A percentile compares a stretch with the other conserved stretches of the same genome.
Conservation (phyloP, 2,329 filamentous ascomycete species). For the Nigrospora sphaerica region DNA sequence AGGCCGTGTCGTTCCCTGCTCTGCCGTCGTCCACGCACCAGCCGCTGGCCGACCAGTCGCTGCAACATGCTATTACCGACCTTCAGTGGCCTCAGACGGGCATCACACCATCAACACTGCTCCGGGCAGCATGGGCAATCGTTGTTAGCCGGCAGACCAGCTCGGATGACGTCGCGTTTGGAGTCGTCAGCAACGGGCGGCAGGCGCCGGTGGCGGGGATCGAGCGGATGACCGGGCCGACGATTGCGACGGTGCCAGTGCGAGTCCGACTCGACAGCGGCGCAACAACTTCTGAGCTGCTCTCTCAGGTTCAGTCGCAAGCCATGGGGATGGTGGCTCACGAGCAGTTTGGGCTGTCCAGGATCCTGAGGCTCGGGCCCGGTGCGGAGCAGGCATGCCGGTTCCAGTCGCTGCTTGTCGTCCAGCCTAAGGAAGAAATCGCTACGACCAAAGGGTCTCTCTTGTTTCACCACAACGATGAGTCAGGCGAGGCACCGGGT, state of each 20-base stretch:
- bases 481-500: too few species aligned
- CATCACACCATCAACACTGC: not conserved
- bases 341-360: not conserved
- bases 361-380: not conserved
- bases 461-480: too few species aligned
- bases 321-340: not conserved
- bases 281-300: not conserved
- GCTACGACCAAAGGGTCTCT: too few species aligned
- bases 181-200: too few species aligned
- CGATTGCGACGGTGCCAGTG: not conserved
- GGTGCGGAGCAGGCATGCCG: not conserved
- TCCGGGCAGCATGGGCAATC: not conserved
- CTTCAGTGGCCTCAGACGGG: too few species aligned
- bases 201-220: not conserved
- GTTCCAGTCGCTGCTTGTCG: slow-evolving; percentile 11
- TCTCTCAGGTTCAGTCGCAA: not conserved
- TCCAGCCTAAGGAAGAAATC: slow-evolving; percentile 33
- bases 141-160: not conserved
- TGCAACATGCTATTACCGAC: not conserved
- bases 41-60: not conserved
- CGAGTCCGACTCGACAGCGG: not conserved
- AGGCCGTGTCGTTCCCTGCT: not conserved
- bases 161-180: not conserved
- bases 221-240: not conserved
- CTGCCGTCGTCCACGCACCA: not conserved